Base-by-base conservation (phyloP, 2,329 filamentous ascomycete species). In the Aspergillus sp. region DNA sequence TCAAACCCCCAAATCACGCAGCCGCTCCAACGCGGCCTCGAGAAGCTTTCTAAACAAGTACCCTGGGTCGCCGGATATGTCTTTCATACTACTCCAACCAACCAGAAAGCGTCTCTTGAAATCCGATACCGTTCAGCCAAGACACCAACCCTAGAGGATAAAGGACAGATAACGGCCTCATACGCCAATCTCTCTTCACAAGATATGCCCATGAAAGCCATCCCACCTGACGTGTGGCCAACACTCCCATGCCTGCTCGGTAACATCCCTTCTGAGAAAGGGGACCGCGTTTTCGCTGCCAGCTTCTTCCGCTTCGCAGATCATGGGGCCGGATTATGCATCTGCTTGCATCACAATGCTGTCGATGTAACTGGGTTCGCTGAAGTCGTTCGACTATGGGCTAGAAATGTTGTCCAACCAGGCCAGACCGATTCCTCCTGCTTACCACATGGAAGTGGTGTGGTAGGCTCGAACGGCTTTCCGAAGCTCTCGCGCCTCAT, bases 251-350 rank as follows among this genome's bases (percentile, higher is more conserved):
- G 44, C 2, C 13, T 21, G 23, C 11, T 54, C 8, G 23, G 23
- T 6, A 44, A 44, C 8, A 7, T 3, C n/a, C 30, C 36, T 13
- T 19, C 48, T 3, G 27, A 21, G 10, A 39, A 15, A 5, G 58
- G 58, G 0, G 56, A 19, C 3, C 61, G 54, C 17, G 56, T 65
- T n/a, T 63, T 65, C 8, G 58, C 63, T 5, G 21, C 56, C 2
- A 63, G 63, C n/a, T 5, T 57, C 2, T 65, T 65, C 41, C 58
- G 58, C 36, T 65, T 65, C 50, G 36, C 53, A 5, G 56, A 61
- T 23, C 55, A 49, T 8, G 61, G 53, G 2, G 7, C 58, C 13
- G 63, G 61, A 19, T 30, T 64, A 8, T 61, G 57, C 11, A 21
- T 65, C 21, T 61, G 38, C 15, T 23, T 60, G 11, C 61, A 65